These are phyloP conservation scores for Neodidymelliopsis sp. DNA, from an alignment of 2,329 filamentous ascomycete genomes.

Conservation along the genomic window DNA sequence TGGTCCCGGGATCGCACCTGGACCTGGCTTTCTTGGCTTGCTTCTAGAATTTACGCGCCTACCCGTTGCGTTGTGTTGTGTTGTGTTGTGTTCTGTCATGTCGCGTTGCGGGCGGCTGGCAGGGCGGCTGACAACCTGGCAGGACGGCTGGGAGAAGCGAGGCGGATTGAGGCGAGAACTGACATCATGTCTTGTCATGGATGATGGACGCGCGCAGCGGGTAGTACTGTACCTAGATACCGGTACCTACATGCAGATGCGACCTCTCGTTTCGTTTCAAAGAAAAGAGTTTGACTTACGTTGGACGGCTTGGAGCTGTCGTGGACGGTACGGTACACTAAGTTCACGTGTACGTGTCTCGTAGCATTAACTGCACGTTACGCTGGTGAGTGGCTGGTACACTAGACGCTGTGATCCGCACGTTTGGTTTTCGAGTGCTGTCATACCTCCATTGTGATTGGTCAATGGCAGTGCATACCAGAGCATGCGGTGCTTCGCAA, in stretches of 20 bases:
- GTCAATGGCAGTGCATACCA: conserved; percentile 10
- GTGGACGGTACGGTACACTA: conserved; percentile 11
- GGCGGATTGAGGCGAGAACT: conserved; percentile 4
- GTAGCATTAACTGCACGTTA: conserved; percentile 2
- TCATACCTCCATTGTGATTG: not conserved
- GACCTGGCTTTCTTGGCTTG: too few species aligned
- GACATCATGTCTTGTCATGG: conserved; percentile 16
- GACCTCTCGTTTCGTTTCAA: too few species aligned
- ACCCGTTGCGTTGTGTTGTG: conserved; percentile 4
- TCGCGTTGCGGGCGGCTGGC: too few species aligned
- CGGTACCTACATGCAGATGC: too few species aligned
- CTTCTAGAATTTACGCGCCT: conserved; percentile 1
- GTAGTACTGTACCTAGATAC: too few species aligned
- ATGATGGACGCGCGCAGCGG: too few species aligned
- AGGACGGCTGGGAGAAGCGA: too few species aligned
- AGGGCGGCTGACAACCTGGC: too few species aligned
- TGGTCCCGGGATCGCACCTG: too few species aligned
- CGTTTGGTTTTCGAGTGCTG: not conserved
- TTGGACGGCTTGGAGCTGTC: too few species aligned
- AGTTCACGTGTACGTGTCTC: conserved; percentile 9
- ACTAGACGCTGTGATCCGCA: conserved; percentile 13
- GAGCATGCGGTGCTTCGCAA: conserved; percentile 4
- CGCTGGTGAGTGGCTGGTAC: conserved; percentile 5
- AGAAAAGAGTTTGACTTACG: too few species aligned
- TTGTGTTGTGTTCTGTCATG: too few species aligned